Conservation (phyloP, 805 yeast species). For the Cyberlindnera samutprakarnensis region DNA sequence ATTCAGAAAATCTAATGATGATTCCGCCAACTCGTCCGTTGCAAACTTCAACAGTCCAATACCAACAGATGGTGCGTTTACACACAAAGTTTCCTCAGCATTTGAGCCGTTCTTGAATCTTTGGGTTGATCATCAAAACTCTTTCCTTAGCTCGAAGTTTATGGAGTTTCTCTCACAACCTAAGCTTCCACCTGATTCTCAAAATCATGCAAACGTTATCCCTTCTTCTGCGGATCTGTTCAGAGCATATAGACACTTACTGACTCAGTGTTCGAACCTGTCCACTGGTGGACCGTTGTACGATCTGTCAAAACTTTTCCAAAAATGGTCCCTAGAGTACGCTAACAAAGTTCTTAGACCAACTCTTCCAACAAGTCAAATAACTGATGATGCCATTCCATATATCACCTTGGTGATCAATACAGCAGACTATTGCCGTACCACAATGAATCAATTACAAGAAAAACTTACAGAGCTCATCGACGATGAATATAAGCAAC, state of each 20-base stretch:
- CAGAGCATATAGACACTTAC: conserved; percentile 61
- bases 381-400: conserved; percentile 51
- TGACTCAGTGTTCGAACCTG: conserved; percentile 61
- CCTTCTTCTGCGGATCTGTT: conserved; percentile 86
- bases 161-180: conserved; percentile 54
- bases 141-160: conserved; percentile 51
- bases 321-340: conserved; percentile 57
- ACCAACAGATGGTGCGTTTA: conserved; percentile 23
- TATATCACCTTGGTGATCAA: conserved; percentile 68
- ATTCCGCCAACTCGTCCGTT: conserved; percentile 6
- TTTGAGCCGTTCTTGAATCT: conserved; percentile 81
- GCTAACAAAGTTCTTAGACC: conserved; percentile 42
- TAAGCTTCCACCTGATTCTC: conserved; percentile 42
- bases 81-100: conserved; percentile 45
- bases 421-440: conserved; percentile 84
- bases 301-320: conserved; percentile 49
- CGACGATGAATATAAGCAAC: conserved; percentile 33
- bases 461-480: conserved; percentile 43
- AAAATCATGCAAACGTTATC: conserved; percentile 57
- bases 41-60: conserved; percentile 13
- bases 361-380: conserved; percentile 29
- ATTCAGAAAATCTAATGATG: conserved; percentile 39
- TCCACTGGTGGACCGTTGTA: conserved; percentile 34
- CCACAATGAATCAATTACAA: conserved; percentile 71
- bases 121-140: conserved; percentile 86